A percentile compares a stretch with the other conserved stretches of the same genome.
Evolutionary conservation across 768 basidiomycete species (phyloP).

Genomic region (Boletales sp.): DNA sequence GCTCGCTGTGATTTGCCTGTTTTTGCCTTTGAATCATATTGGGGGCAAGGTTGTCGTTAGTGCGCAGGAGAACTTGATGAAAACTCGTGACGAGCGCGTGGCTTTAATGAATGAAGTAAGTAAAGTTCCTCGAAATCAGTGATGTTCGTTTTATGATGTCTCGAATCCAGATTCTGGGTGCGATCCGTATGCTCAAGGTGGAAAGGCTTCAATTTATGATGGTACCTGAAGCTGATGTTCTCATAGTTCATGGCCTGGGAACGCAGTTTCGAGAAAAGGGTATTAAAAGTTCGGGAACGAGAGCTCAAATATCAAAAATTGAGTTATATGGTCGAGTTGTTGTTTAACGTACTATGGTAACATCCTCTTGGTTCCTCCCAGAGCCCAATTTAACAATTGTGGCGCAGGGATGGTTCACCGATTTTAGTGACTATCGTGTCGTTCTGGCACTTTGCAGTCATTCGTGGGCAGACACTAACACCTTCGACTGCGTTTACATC

Average conservation of each 20-base stretch:
- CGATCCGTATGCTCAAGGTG: conserved; percentile 85
- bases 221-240: not conserved
- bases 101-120: conserved; percentile 82
- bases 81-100: conserved; percentile 86
- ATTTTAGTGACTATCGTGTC: conserved; percentile 58
- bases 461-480: conserved; percentile 64
- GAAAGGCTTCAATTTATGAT: not conserved
- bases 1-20: conserved; percentile 67
- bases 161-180: conserved; percentile 60
- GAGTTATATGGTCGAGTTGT: conserved; percentile 83
- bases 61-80: conserved; percentile 87
- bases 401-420: conserved; percentile 42
- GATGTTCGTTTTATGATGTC: not conserved
- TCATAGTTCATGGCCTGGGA: conserved; percentile 92
- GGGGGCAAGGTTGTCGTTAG: conserved; percentile 76
- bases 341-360: conserved; percentile 56
- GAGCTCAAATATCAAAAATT: conserved; percentile 82
- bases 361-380: not conserved
- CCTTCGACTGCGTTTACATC: conserved; percentile 85
- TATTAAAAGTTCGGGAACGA: conserved; percentile 69
- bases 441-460: conserved; percentile 71
- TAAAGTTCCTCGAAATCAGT: not conserved
- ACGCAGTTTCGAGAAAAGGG: conserved; percentile 76
- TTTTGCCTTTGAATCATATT: conserved; percentile 77
- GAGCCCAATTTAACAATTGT: not conserved